Conservation (phyloP, 495 filamentous ascomycete genomes). For the Arthonia radiata region DNA sequence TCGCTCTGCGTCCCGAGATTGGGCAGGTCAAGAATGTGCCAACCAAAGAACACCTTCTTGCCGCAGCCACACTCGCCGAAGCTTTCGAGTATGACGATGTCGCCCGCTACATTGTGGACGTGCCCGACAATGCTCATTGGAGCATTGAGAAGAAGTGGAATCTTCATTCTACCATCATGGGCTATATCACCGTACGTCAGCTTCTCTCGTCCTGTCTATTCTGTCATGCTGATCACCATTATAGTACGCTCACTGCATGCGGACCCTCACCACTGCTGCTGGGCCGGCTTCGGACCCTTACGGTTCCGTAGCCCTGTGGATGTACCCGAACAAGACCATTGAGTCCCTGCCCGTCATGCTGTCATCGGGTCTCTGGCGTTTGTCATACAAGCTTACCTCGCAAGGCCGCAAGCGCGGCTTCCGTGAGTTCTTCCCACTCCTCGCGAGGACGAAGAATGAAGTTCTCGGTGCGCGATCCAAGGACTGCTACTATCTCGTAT, state of each 20-base stretch:
- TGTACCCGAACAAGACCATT: constrained; percentile 49
- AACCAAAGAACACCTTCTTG: constrained; percentile 37
- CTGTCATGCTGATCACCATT: no score
- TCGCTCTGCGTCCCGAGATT: constrained; percentile 4
- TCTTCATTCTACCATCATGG: constrained; percentile 47
- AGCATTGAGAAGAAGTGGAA: constrained; percentile 41
- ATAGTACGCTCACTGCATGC: constrained; percentile 42
- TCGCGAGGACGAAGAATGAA: constrained; percentile 44
- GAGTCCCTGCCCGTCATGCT: constrained; percentile 45
- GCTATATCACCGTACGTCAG: constrained; percentile 51
- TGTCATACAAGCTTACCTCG: constrained; percentile 40
- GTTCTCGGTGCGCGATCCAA: constrained; percentile 36
- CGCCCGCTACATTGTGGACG: constrained; percentile 42
- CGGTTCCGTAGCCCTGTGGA: constrained; percentile 15
- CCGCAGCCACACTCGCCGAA: constrained; percentile 40
- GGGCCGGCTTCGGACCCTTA: constrained; percentile 28
- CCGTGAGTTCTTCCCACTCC: constrained; percentile 46
- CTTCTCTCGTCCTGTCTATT: no score
- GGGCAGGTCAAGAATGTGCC: constrained; percentile 28
- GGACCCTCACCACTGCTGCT: constrained; percentile 43
- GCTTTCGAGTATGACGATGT: constrained; percentile 55
- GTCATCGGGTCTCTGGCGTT: constrained; percentile 45
- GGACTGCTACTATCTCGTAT: constrained; percentile 49
- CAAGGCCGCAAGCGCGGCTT: constrained; percentile 53
- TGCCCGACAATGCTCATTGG: constrained; percentile 33